Evolutionary conservation across 345 rosid genomes (phyloP).

Genomic region (Punica granatum): DNA sequence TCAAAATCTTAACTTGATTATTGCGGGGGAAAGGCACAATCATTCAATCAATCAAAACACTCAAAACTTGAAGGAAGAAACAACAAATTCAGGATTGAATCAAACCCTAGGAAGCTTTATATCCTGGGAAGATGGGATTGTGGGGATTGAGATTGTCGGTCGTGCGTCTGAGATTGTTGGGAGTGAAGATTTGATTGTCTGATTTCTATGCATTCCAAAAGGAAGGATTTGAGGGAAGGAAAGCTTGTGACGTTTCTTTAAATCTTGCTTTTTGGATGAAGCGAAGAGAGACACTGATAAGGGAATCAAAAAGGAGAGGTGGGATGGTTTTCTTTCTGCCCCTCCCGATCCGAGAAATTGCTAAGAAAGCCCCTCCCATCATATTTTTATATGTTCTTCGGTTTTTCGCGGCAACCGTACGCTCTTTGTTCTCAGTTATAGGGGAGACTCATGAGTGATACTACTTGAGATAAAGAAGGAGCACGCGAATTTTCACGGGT

Average conservation of each 20-base stretch:
- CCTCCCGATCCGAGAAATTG: slow-evolving; percentile 15
- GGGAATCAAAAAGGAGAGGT: background rate
- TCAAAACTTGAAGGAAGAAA: slow-evolving; percentile 12
- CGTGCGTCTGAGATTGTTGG: background rate
- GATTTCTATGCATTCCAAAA: background rate
- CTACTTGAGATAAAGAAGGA: no score
- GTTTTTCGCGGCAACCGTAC: background rate
- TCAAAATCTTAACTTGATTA: slow-evolving; percentile 29
- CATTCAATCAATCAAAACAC: slow-evolving; percentile 16
- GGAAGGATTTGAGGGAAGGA: background rate
- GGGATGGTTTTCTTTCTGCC: slow-evolving; percentile 3
- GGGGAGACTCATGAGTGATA: no score
- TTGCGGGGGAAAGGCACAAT: slow-evolving; percentile 18
- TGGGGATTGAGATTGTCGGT: background rate
- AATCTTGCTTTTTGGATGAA: background rate
- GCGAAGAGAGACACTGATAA: background rate
- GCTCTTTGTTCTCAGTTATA: no score
- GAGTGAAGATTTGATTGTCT: background rate
- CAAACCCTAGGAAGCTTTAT: slow-evolving; percentile 6
- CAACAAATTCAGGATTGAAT: background rate
- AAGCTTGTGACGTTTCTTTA: background rate
- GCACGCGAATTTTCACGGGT: no score
- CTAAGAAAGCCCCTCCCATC: background rate
- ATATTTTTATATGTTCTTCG: background rate
- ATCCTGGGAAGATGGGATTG: background rate